These are phyloP conservation scores for Xanthoconium separans DNA, from an alignment of 1,284 basidiomycete species.

Conservation along the genomic window DNA sequence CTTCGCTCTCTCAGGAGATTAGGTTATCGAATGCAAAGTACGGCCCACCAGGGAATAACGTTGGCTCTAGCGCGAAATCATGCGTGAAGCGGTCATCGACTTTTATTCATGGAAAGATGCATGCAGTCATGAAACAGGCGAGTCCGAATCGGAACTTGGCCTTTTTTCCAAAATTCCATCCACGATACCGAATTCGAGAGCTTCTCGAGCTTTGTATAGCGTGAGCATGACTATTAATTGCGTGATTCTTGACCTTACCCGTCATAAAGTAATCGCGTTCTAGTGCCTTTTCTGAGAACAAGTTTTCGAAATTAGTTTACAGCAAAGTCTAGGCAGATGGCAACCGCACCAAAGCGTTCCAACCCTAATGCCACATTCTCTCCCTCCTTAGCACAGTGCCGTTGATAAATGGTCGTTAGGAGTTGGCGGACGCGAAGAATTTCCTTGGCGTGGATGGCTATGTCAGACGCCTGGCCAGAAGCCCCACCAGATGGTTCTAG, in stretches of 20 bases:
- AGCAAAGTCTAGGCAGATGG: constrained; percentile 9
- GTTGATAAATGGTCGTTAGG: constrained; percentile 83
- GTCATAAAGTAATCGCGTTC: constrained; percentile 97
- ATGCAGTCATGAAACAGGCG: constrained; percentile 23
- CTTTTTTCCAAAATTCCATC: constrained; percentile 83
- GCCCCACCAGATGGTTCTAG: constrained; percentile 93
- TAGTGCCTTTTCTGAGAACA: constrained; percentile 69
- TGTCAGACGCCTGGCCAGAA: constrained; percentile 90
- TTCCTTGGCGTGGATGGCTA: constrained; percentile 92
- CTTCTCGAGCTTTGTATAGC: constrained; percentile 66
- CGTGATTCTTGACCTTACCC: constrained; percentile 43
- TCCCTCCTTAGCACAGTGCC: constrained; percentile 66
- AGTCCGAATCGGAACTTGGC: constrained; percentile 43
- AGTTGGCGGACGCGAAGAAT: constrained; percentile 83
- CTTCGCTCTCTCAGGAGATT: constrained; percentile 15
- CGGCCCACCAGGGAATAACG: constrained; percentile 2
- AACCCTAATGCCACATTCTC: constrained; percentile 67
- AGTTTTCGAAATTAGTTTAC: constrained; percentile 12
- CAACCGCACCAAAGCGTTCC: constrained; percentile 71
- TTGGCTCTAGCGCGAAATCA: constrained; percentile 9
- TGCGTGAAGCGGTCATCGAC: constrained; percentile 7
- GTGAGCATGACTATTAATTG: constrained; percentile 20
- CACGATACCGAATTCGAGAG: constrained; percentile 86
- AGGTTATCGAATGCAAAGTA: neutral
- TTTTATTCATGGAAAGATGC: constrained; percentile 7